Conservation (phyloP, 164 flowering plant species). For the Protea cynaroides region DNA sequence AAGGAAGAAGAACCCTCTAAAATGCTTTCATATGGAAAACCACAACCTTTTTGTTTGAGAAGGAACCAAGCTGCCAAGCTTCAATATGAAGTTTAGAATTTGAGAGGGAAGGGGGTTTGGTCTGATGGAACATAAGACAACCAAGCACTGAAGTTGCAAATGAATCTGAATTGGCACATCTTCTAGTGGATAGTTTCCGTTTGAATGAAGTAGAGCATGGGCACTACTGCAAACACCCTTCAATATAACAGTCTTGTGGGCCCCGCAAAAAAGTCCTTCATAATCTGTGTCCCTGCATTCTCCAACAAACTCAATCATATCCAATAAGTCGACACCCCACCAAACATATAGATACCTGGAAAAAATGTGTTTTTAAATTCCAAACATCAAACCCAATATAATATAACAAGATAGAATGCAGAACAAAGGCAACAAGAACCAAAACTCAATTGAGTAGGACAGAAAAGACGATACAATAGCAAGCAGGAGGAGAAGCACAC, state of each 20-base stretch:
- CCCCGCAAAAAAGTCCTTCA: conserved; percentile 82
- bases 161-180: conserved; percentile 30
- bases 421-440: background rate
- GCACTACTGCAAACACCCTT: conserved; percentile 52
- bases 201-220: conserved; percentile 46
- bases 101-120: too few species aligned
- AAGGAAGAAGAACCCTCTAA: too few species aligned
- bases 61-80: too few species aligned
- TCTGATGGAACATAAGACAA: too few species aligned
- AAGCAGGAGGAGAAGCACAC: too few species aligned
- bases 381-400: background rate
- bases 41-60: too few species aligned
- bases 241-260: conserved; percentile 68
- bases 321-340: conserved; percentile 81
- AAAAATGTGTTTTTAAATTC: background rate
- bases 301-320: conserved; percentile 77
- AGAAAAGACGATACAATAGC: background rate
- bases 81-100: too few species aligned
- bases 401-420: background rate
- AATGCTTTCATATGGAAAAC: too few species aligned
- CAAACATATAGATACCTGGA: conserved; percentile 72
- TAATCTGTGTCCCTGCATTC: conserved; percentile 92
- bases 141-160: too few species aligned
- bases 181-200: conserved; percentile 64
- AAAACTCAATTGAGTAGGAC: background rate